Evolutionary conservation across 345 rosid species (phyloP), one percentile per base, ranked within the genome.

Genomic region (Diplotaxis tenuifolia): DNA sequence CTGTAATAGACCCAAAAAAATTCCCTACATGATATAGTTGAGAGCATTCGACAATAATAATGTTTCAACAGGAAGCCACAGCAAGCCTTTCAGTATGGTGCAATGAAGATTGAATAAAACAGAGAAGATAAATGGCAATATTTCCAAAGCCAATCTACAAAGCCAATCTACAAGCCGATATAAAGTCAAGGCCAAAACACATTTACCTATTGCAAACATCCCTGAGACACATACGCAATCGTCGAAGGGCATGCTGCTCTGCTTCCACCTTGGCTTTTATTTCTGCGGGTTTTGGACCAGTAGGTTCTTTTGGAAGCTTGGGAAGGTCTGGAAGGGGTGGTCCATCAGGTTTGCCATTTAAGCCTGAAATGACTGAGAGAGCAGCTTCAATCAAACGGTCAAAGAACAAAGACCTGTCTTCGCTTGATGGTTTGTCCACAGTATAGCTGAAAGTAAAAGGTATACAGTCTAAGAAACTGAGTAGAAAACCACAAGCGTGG

Each of bases 201-300:
- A 40, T 45, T 85, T 85, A 92, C 98, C 98, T 82, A 64, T 96
- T 96, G 86, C 99, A 96, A 87, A 95, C 71, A 81, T 95, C 99
- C 81, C 98, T 86, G 68, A 95, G 97, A 84, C 99, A 95, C 97
- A 92, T 95, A 71, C 99, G 89, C 72, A 92, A 81, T 59, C 99
- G 84, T 55, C 98, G 89, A 74, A 96, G 97, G 53, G 98, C 94
- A 83, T 96, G 99, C 81, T 96, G 99, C 88, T 96, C 98, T 29
- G 97, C 93, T 84, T 92, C 99, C 68, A 89, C 88, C 87, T 90
- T 87, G 65, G 99, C 96, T 75, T 87, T 92, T 74, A 95, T 66
- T 80, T 95, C 98, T 54, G 98, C 92, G 20, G 87, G 87, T 84
- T 92, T 95, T 12, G 97, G 99, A 64, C 98, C 96, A 74, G 86